phyloP scores from a whole-genome alignment of 306 rosid genomes.

The Hippophae gyantsensis region DNA sequence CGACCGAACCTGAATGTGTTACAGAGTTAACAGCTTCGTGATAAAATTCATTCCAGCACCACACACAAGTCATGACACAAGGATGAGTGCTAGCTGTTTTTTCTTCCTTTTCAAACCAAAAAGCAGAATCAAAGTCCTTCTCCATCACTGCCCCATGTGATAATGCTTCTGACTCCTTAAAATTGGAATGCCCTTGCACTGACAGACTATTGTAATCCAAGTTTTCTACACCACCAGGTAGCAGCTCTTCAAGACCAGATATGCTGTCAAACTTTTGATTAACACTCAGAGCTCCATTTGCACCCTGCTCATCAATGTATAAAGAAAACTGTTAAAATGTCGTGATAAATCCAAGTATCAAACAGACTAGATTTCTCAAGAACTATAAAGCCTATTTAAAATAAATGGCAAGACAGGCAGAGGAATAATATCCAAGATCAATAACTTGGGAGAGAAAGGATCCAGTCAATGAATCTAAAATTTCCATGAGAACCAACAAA shows the following conservation, averaged over 20 bases:
- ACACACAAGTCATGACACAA: conserved; percentile 15
- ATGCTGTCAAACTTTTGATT: conserved; percentile 11
- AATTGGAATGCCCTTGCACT: conserved; percentile 13
- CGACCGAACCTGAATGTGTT: conserved; percentile 23
- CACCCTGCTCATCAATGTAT: conserved; percentile 22
- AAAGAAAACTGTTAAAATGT: background rate
- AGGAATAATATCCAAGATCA: background rate
- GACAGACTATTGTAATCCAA: conserved; percentile 11
- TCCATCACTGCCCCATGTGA: conserved; percentile 13
- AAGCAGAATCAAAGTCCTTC: conserved; percentile 18
- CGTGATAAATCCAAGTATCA: background rate
- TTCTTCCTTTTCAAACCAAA: conserved; percentile 22
- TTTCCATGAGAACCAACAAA: no score
- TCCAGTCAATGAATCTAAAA: no score
- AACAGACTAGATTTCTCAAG: conserved; percentile 2
- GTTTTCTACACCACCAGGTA: conserved; percentile 5
- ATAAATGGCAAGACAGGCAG: background rate
- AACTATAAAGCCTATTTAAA: background rate
- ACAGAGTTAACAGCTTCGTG: conserved; percentile 15
- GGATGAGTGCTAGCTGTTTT: conserved; percentile 11
- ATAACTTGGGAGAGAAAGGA: background rate
- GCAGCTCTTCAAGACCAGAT: conserved; percentile 17
- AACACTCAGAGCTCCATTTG: conserved; percentile 5
- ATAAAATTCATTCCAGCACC: conserved; percentile 26
- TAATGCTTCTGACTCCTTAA: conserved; percentile 17